A percentile compares a stretch with the other conserved stretches of the same genome.
Evolutionary conservation across 805 yeast species (phyloP).

Genomic region (Lipomyces spencermartinsiae): DNA sequence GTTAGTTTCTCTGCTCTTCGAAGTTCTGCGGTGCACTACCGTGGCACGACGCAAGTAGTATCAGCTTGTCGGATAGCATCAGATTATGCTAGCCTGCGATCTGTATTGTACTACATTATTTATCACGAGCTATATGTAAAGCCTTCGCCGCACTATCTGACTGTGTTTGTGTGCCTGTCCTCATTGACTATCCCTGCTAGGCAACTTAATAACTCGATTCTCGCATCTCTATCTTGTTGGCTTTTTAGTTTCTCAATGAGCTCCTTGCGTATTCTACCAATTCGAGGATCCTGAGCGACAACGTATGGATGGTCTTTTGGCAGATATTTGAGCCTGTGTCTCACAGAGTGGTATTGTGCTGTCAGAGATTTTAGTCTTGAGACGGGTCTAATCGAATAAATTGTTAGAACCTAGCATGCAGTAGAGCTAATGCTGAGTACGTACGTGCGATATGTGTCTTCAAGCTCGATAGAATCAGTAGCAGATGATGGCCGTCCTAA

Average conservation of each 20-base stretch:
- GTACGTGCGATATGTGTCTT: slow-evolving; percentile 9
- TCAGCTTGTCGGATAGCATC: no score
- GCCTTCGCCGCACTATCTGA: not conserved
- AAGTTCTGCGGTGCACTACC: not conserved
- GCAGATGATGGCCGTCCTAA: slow-evolving; percentile 27
- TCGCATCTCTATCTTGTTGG: not conserved
- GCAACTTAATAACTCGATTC: not conserved
- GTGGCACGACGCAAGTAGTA: not conserved
- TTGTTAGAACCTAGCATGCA: not conserved
- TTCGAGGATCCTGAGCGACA: slow-evolving; percentile 22
- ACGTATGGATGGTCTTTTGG: slow-evolving; percentile 31
- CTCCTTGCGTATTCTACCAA: not conserved
- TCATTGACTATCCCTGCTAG: not conserved
- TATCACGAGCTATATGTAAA: not conserved
- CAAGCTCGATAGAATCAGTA: slow-evolving; percentile 16
- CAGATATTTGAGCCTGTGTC: not conserved
- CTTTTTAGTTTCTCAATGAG: slow-evolving; percentile 9
- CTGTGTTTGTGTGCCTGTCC: not conserved
- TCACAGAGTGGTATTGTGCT: slow-evolving; percentile 8
- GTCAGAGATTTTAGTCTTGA: slow-evolving; percentile 11
- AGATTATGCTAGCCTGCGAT: not conserved
- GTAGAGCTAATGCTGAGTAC: slow-evolving; percentile 9
- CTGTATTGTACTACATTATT: not conserved
- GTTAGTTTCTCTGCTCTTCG: no score
- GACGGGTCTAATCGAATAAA: not conserved